A percentile compares a stretch with the other conserved stretches of the same genome.
Conservation (phyloP, 1,139 yeast genomes). For the Blastobotrys apis region DNA sequence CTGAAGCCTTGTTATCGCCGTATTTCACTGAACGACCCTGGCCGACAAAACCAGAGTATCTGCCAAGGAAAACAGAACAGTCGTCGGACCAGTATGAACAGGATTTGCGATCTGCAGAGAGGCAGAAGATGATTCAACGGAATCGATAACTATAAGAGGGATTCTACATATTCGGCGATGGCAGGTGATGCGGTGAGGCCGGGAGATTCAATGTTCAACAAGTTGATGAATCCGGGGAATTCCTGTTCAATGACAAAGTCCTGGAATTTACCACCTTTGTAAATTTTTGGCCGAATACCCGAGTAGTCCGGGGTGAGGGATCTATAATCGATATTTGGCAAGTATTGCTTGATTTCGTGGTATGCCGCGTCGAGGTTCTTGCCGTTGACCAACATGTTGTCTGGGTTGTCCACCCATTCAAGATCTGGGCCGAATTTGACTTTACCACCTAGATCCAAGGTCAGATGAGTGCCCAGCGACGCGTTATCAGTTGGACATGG, state of each 20-base stretch:
- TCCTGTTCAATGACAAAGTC: constrained; percentile 71
- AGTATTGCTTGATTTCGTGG: constrained; percentile 56
- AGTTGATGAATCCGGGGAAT: constrained; percentile 73
- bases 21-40: constrained; percentile 73
- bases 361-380: constrained; percentile 52
- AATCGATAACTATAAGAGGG: constrained; percentile 32
- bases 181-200: constrained; percentile 82
- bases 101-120: constrained; percentile 23
- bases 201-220: constrained; percentile 85
- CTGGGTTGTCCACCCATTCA: constrained; percentile 63
- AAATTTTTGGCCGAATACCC: constrained; percentile 79
- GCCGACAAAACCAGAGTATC: constrained; percentile 65
- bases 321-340: constrained; percentile 50
- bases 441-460: constrained; percentile 77
- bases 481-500: constrained; percentile 78
- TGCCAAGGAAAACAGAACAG: constrained; percentile 49
- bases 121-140: constrained; percentile 26
- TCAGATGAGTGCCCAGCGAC: constrained; percentile 81
- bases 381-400: constrained; percentile 33
- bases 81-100: constrained; percentile 25
- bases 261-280: constrained; percentile 50
- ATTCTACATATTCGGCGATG: constrained; percentile 65
- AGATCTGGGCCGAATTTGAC: constrained; percentile 84
- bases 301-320: constrained; percentile 65
- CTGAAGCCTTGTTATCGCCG: constrained; percentile 58